A percentile compares a stretch with the other conserved stretches of the same genome.
Evolutionary conservation across 768 basidiomycete genomes (phyloP).

Genomic region (Termitomyces sp.): DNA sequence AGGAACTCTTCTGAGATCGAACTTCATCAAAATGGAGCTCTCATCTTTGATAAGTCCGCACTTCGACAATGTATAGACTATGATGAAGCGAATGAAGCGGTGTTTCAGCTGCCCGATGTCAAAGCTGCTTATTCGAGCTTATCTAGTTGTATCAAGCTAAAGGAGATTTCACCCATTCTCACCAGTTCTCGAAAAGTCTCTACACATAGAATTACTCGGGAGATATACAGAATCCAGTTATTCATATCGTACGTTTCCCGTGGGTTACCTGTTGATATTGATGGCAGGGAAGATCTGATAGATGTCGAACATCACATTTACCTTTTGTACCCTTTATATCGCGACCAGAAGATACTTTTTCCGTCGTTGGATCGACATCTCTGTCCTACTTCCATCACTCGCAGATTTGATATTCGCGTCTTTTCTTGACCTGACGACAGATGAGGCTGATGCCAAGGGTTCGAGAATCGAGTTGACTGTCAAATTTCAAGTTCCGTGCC

Average conservation of each 20-base stretch:
- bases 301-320: background rate
- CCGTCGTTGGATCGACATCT: background rate
- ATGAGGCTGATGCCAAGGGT: background rate
- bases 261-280: background rate
- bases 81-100: background rate
- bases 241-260: background rate
- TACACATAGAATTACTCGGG: too few species aligned
- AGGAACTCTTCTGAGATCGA: background rate
- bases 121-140: too few species aligned
- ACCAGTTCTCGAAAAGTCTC: background rate
- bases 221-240: background rate
- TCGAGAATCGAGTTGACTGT: background rate
- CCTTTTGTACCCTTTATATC: background rate
- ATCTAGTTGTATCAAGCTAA: background rate
- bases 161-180: background rate
- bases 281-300: background rate
- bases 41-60: background rate
- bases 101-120: background rate
- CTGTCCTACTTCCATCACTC: too few species aligned
- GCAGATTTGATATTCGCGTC: too few species aligned
- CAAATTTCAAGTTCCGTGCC: too few species aligned
- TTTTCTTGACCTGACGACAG: too few species aligned
- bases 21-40: background rate
- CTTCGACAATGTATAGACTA: too few species aligned
- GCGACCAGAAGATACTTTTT: background rate